Evolutionary conservation across 257 asterid species (phyloP), one percentile per base, ranked within the genome.

Genomic region (Gentiana straminea): DNA sequence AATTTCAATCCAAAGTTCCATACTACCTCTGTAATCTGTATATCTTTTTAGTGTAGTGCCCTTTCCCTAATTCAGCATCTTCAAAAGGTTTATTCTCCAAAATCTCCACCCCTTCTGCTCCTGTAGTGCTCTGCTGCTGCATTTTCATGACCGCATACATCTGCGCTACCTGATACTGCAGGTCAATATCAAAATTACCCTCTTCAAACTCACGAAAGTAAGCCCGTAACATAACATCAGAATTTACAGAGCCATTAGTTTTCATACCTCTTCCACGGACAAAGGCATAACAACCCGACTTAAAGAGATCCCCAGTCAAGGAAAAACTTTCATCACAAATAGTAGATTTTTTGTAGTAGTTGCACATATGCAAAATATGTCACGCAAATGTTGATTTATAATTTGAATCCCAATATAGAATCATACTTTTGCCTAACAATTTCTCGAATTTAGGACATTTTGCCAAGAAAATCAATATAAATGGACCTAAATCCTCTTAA

Each of bases 261-360:
- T 33, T 36, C n/a, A 48, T 75, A 89, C 97, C 97, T 89, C 97
- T 76, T 81, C 90, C 75, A 84, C 13, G 9, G 97, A 76, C 67
- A 89, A 60, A 41, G 97, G 97, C 97, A 86, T 76, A 63, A 84
- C 94, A 70, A 89, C 70, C 57, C 95, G 95, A 76, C 97, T 83
- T 61, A 36, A 73, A 48, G 64, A 13, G 63, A 52, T 34, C 54
- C 74, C 79, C 75, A 52, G 51, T 58, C 61, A 35, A 10, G 53
- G 46, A 66, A 72, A 63, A 12, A 35, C 59, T 41, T 36, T 53
- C 76, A 84, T 82, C 3, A 41, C 5, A 41, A 41, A 1, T 41
- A 5, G 9, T 41, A 10, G 9, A 39, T 8, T 4, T 39, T 8
- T 39, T 39, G 45, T 8, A 41, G 46, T 41, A 5, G 46, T 5